Base-by-base conservation (phyloP, 2,329 filamentous ascomycete genomes). In the Alternaria hordeiaustralica region DNA sequence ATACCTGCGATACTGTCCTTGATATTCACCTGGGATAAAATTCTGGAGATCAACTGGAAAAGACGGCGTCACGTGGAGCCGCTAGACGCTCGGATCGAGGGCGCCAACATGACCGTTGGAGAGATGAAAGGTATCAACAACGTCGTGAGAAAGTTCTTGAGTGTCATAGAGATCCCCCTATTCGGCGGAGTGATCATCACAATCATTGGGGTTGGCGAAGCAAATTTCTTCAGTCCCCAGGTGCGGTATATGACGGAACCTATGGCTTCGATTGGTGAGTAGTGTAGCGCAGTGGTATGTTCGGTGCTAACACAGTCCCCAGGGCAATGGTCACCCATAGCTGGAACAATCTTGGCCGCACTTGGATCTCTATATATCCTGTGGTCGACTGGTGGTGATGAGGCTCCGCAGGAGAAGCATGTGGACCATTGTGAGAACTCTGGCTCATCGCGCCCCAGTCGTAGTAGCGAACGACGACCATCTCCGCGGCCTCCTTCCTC, bases 1-100 rank as follows among this genome's bases (percentile, higher is more conserved):
- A 85, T 92, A 3, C 88, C 89, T 0, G 87, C 88, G 1, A 84
- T 91, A 10, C 77, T 91, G 0, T 88, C 87, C 9, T 77, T 90
- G 9, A 80, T 87, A 0, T 88, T 85, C 1, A 90, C 88, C 78
- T 88, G 86, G 85, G 86, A 87, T 65, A 90, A 88, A 69, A 89
- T 91, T 5, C 75, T 89, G 2, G 84, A 89, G 63, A 84, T 85
- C 54, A 90, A 90, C 62, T 89, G 87, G 87, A 87, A 83, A 65
- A 80, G 76, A 44, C 77, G 79, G 1, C 83, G 82, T 43, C 80
- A 81, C 26, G 60, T 64, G 1, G 69, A 77, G 20, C 68, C 69
- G 10, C 65, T 68, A 2, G 75, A 86, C 45, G 75, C 84, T 43
- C 69, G 73, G 1, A 86, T 87, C 18, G 80, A 84, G 51, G 86